phyloP scores from a whole-genome alignment of 495 filamentous ascomycete species.

The Xylaria sp. region DNA sequence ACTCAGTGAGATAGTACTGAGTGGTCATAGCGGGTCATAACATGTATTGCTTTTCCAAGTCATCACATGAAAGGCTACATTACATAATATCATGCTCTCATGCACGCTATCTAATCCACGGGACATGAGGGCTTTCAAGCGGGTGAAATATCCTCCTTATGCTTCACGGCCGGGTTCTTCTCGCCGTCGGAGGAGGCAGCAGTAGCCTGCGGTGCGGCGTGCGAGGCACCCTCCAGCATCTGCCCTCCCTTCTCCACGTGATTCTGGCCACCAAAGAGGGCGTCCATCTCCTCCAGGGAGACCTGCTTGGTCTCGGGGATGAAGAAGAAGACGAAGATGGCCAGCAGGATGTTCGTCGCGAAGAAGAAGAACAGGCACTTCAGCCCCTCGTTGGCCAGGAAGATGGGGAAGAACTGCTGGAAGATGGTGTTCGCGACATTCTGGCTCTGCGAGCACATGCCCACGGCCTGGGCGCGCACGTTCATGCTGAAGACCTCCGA shows the following conservation, averaged over 20 bases:
- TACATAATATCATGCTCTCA: slow-evolving; percentile 1
- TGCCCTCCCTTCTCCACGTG: slow-evolving; percentile 61
- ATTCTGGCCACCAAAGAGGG: slow-evolving; percentile 64
- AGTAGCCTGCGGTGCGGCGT: slow-evolving; percentile 11
- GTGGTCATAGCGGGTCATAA: not conserved
- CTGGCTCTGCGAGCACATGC: slow-evolving; percentile 70
- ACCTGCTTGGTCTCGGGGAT: slow-evolving; percentile 72
- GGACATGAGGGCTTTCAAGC: not conserved
- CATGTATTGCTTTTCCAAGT: slow-evolving; percentile 1
- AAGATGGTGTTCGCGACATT: slow-evolving; percentile 71
- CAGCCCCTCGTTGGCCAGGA: slow-evolving; percentile 63
- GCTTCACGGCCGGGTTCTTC: slow-evolving; percentile 22
- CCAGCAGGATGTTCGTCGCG: slow-evolving; percentile 60
- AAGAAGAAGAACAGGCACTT: slow-evolving; percentile 55
- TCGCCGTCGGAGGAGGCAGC: not conserved
- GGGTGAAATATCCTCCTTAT: slow-evolving; percentile 27
- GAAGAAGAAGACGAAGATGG: slow-evolving; percentile 67
- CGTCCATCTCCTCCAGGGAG: slow-evolving; percentile 69
- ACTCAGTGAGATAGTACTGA: no score
- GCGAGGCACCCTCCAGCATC: slow-evolving; percentile 32
- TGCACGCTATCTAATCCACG: not conserved
- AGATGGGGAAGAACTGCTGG: slow-evolving; percentile 72
- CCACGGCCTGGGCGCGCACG: slow-evolving; percentile 70
- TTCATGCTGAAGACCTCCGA: slow-evolving; percentile 72
- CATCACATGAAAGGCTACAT: not conserved